phyloP scores from a whole-genome alignment of 1,284 basidiomycete genomes.

The Boletus semigastroideus region DNA sequence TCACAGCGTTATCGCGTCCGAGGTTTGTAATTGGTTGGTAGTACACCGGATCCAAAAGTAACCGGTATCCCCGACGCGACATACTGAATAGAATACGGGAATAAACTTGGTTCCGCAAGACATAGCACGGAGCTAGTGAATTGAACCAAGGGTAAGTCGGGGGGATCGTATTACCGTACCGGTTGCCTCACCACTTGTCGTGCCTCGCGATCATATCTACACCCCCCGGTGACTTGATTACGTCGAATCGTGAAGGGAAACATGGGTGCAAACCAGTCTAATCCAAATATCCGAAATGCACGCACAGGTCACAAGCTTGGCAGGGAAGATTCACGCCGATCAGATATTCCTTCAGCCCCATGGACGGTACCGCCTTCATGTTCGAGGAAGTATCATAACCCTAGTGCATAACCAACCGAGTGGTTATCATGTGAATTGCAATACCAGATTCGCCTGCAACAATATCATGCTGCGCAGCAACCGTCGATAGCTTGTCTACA shows the following conservation, averaged over 20 bases:
- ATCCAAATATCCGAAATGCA: not conserved
- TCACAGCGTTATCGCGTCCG: not conserved
- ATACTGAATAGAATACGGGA: not conserved
- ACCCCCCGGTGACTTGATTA: not conserved
- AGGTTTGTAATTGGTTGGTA: not conserved
- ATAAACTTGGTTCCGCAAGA: not conserved
- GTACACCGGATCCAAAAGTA: not conserved
- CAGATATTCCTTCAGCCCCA: not conserved
- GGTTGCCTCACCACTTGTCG: too few relatives aligned
- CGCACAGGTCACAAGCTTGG: not conserved
- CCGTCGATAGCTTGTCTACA: not conserved
- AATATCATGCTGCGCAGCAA: too few relatives aligned
- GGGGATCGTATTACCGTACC: not conserved
- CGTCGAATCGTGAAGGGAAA: not conserved
- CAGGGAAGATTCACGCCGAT: too few relatives aligned
- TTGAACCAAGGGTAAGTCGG: not conserved
- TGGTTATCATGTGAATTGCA: not conserved
- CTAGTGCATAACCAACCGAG: not conserved
- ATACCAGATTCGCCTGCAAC: not conserved
- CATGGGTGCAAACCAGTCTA: not conserved
- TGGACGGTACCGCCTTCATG: not conserved
- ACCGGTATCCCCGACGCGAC: too few relatives aligned
- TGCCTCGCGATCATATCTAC: not conserved
- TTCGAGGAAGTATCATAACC: not conserved
- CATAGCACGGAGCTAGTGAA: too few relatives aligned